phyloP scores from a whole-genome alignment of 2,329 filamentous ascomycete genomes.

The Exophiala xenobiotica region DNA sequence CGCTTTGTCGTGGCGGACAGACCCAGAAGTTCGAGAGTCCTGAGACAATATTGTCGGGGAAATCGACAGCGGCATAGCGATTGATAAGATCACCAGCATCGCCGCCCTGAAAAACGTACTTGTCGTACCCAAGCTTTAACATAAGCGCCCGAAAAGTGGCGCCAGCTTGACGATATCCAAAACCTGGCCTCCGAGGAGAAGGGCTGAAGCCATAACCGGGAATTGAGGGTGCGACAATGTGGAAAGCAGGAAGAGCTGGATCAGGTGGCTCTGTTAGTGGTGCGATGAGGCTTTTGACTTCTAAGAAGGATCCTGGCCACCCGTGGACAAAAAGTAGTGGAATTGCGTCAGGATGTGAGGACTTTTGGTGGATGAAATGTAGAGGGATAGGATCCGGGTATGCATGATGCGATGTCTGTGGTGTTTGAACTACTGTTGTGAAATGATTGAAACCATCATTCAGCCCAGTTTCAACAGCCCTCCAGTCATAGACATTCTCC shows the following conservation, averaged over 20 bases:
- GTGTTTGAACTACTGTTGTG: conserved; percentile 8
- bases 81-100: conserved; percentile 33
- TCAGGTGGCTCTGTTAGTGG: conserved; percentile 29
- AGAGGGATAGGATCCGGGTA: conserved; percentile 15
- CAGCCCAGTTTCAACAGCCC: conserved; percentile 5
- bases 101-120: conserved; percentile 34
- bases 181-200: conserved; percentile 17
- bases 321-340: conserved; percentile 39
- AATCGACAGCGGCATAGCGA: conserved; percentile 29
- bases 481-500: conserved; percentile 18
- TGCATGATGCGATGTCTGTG: neutral
- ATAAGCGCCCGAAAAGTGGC: conserved; percentile 25
- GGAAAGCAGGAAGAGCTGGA: conserved; percentile 28
- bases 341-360: conserved; percentile 33
- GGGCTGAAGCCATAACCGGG: conserved; percentile 33
- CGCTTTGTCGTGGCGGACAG: conserved; percentile 12
- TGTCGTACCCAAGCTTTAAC: conserved; percentile 29
- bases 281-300: conserved; percentile 34
- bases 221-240: conserved; percentile 34
- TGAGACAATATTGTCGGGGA: conserved; percentile 27
- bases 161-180: conserved; percentile 9
- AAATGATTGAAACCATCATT: conserved; percentile 15
- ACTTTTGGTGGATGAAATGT: conserved; percentile 30
- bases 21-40: conserved; percentile 31
- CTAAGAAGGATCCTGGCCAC: conserved; percentile 40